Evolutionary conservation across 805 yeast genomes (phyloP).

Genomic region (Ogataea polymorpha): DNA sequence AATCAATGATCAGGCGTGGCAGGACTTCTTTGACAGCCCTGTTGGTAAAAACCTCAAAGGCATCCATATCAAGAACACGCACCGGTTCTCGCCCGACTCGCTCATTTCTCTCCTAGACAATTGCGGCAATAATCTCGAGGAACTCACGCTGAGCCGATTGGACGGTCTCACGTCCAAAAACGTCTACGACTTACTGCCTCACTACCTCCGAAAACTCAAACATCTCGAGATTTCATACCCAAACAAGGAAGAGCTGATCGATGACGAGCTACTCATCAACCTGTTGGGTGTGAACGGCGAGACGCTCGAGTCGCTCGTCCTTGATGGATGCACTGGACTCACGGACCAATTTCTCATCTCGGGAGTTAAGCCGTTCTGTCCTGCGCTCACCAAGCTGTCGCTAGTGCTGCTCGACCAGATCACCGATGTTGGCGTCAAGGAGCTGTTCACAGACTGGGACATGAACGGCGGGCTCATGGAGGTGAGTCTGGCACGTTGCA

Average conservation of each 20-base stretch:
- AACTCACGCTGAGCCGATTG: slow-evolving; percentile 60
- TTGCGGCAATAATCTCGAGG: slow-evolving; percentile 54
- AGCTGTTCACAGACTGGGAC: slow-evolving; percentile 56
- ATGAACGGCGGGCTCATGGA: slow-evolving; percentile 57
- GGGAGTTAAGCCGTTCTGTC: slow-evolving; percentile 59
- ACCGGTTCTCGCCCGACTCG: slow-evolving; percentile 70
- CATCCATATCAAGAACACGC: slow-evolving; percentile 76
- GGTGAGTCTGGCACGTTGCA: slow-evolving; percentile 64
- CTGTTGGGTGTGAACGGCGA: slow-evolving; percentile 62
- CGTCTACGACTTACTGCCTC: slow-evolving; percentile 63
- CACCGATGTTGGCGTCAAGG: slow-evolving; percentile 63
- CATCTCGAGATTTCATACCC: slow-evolving; percentile 70
- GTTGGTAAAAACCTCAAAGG: slow-evolving; percentile 52
- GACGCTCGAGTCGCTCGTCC: slow-evolving; percentile 49
- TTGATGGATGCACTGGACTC: slow-evolving; percentile 72
- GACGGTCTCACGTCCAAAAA: slow-evolving; percentile 65
- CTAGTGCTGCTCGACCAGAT: slow-evolving; percentile 58
- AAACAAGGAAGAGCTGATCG: slow-evolving; percentile 56
- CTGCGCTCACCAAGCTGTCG: slow-evolving; percentile 55
- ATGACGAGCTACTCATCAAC: slow-evolving; percentile 64
- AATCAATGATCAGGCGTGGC: slow-evolving; percentile 76
- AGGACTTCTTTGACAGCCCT: slow-evolving; percentile 55
- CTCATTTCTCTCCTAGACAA: slow-evolving; percentile 58
- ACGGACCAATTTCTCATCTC: slow-evolving; percentile 60
- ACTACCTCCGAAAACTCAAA: slow-evolving; percentile 51